These are phyloP conservation scores for Rosa hybrid DNA, from an alignment of 331 rosid genomes.

Conservation along the genomic window DNA sequence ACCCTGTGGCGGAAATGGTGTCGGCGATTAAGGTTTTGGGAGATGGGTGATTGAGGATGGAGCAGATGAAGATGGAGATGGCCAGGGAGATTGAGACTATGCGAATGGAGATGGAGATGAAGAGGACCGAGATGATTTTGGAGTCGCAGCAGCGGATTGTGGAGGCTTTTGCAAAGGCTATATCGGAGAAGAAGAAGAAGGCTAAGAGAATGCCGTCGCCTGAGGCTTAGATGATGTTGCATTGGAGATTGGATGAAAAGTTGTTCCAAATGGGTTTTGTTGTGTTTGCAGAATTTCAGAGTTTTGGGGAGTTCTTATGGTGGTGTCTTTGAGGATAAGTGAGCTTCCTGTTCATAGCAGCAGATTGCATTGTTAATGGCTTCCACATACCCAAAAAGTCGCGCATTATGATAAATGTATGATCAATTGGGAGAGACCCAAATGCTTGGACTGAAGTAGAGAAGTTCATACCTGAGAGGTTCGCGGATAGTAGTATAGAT, in stretches of 20 bases:
- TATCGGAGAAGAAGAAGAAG: slow-evolving; percentile 65
- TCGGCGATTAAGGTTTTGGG: slow-evolving; percentile 70
- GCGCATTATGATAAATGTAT: background rate
- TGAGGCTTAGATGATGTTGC: slow-evolving; percentile 36
- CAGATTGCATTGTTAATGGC: slow-evolving; percentile 15
- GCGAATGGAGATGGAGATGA: slow-evolving; percentile 94
- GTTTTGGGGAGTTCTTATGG: background rate
- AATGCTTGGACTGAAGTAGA: slow-evolving; percentile 12
- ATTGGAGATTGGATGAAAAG: background rate
- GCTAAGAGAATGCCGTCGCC: slow-evolving; percentile 58
- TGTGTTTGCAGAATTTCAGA: background rate
- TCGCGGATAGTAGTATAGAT: slow-evolving; percentile 2
- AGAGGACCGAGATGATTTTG: slow-evolving; percentile 83
- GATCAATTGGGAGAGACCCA: slow-evolving; percentile 14
- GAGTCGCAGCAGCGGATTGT: slow-evolving; percentile 86
- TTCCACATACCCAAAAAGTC: slow-evolving; percentile 15
- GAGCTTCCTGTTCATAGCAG: background rate
- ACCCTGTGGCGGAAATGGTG: slow-evolving; percentile 79
- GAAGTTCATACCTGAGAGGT: slow-evolving; percentile 18
- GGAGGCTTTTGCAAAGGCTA: slow-evolving; percentile 78
- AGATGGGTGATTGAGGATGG: slow-evolving; percentile 89
- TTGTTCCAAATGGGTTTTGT: background rate
- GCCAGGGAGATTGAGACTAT: slow-evolving; percentile 78
- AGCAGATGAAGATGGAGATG: slow-evolving; percentile 98
- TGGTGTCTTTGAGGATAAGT: background rate